Percentiles rank a stretch among this genome's conserved stretches.
phyloP scores from a whole-genome alignment of 495 filamentous ascomycete genomes.

The Aspergillus mulundensis region DNA sequence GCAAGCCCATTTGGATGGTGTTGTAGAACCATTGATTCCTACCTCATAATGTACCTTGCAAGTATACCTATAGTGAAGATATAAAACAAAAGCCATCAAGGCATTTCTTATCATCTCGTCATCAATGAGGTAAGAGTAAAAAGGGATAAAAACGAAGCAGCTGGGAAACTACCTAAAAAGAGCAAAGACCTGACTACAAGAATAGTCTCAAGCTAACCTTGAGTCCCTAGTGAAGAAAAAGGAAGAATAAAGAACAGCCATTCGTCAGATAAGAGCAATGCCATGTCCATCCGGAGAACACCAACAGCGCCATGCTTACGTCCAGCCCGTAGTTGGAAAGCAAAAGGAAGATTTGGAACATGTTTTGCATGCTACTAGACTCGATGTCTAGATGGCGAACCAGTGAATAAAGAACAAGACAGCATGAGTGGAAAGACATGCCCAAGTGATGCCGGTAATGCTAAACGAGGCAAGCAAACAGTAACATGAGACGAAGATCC shows the following conservation, averaged over 20 bases:
- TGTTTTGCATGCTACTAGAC: neutral
- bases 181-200: neutral
- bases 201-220: neutral
- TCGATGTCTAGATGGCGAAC: neutral
- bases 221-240: neutral
- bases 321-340: conserved; percentile 19
- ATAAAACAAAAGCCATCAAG: conserved; percentile 1
- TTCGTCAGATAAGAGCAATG: conserved; percentile 17
- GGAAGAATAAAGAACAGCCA: conserved; percentile 1
- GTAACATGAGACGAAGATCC: conserved; percentile 21
- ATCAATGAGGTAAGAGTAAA: conserved; percentile 14
- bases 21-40: neutral
- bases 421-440: neutral
- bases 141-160: neutral
- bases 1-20: no score
- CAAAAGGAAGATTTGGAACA: neutral
- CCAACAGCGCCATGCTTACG: conserved; percentile 40
- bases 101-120: conserved; percentile 22
- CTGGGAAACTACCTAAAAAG: neutral
- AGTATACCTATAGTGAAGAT: neutral
- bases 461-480: conserved; percentile 13
- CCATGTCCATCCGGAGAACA: conserved; percentile 27
- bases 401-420: neutral
- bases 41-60: neutral
- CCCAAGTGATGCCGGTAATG: neutral